phyloP scores from a whole-genome alignment of 805 yeast species.

The Pichia nanzhaoensis region DNA sequence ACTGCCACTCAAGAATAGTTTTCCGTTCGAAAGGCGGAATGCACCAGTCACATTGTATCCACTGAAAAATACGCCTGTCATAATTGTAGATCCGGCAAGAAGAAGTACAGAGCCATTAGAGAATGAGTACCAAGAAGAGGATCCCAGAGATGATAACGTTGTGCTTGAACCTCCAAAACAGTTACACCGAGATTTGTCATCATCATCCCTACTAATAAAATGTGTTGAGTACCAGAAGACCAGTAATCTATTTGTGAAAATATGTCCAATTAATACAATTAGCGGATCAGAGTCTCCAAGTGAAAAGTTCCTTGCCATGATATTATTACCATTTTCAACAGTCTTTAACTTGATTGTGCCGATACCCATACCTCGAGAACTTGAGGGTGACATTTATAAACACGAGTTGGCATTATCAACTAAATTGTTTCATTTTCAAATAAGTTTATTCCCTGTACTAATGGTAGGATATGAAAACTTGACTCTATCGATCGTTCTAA shows the following conservation, averaged over 20 bases:
- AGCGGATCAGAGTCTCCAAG: constrained; percentile 13
- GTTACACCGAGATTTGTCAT: not conserved
- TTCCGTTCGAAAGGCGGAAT: not conserved
- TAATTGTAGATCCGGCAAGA: not conserved
- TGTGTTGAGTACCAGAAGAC: constrained; percentile 9
- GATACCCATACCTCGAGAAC: constrained; percentile 18
- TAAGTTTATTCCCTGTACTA: constrained; percentile 14
- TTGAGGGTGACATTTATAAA: constrained; percentile 12
- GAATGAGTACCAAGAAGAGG: not conserved
- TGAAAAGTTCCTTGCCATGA: constrained; percentile 21
- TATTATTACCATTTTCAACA: constrained; percentile 23
- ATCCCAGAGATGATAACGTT: no score
- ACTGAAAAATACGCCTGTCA: not conserved
- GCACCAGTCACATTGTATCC: not conserved
- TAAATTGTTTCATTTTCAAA: constrained; percentile 26
- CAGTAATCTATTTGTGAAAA: constrained; percentile 9
- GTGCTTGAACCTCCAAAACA: not conserved
- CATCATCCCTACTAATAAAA: constrained; percentile 4
- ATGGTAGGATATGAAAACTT: constrained; percentile 9
- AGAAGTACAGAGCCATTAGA: no score
- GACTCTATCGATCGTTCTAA: not conserved
- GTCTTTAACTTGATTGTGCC: constrained; percentile 25
- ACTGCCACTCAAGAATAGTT: not conserved
- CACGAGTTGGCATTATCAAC: constrained; percentile 20
- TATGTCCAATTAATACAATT: constrained; percentile 10